Percentiles rank a stretch among this genome's conserved stretches.
Evolutionary conservation across 805 yeast species (phyloP).

Genomic region (Starmerella stigmatis): DNA sequence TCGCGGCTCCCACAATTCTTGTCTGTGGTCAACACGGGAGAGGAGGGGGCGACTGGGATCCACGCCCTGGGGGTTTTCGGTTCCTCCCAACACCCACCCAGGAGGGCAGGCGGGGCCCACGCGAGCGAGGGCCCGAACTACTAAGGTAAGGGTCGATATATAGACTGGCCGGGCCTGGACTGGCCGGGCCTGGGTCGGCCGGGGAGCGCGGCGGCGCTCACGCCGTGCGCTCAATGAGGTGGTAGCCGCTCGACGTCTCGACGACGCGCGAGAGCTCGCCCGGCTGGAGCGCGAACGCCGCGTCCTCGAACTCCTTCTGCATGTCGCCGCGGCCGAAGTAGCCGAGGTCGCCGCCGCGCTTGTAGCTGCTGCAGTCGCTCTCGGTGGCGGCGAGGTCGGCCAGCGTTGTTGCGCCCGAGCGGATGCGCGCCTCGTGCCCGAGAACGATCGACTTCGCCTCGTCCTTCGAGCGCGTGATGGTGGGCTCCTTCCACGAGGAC

Average conservation of each 20-base stretch:
- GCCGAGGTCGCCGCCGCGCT: slow-evolving; percentile 87
- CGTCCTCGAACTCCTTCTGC: slow-evolving; percentile 91
- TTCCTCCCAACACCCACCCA: too few relatives aligned
- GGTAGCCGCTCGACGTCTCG: slow-evolving; percentile 86
- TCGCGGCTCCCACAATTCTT: too few relatives aligned
- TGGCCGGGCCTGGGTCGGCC: too few relatives aligned
- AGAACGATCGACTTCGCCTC: slow-evolving; percentile 60
- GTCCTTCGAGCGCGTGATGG: slow-evolving; percentile 68
- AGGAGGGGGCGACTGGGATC: too few relatives aligned
- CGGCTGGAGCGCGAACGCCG: slow-evolving; percentile 67
- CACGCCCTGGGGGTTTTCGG: too few relatives aligned
- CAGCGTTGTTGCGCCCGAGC: slow-evolving; percentile 54
- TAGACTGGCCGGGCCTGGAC: too few relatives aligned
- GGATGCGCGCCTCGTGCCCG: slow-evolving; percentile 46
- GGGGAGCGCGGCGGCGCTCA: slow-evolving; percentile 27
- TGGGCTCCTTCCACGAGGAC: slow-evolving; percentile 74
- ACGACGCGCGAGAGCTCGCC: slow-evolving; percentile 77
- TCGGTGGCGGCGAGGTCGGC: slow-evolving; percentile 68
- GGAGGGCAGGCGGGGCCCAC: too few relatives aligned
- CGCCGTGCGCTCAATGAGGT: slow-evolving; percentile 75
- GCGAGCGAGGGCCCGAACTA: too few relatives aligned
- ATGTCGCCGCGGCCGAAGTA: slow-evolving; percentile 79
- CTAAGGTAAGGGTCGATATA: slow-evolving; percentile 2
- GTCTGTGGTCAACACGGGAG: too few relatives aligned
- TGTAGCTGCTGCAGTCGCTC: slow-evolving; percentile 80